These are phyloP conservation scores for Hymenoscyphus salicellus DNA, from an alignment of 2,329 filamentous ascomycete species.

Conservation along the genomic window DNA sequence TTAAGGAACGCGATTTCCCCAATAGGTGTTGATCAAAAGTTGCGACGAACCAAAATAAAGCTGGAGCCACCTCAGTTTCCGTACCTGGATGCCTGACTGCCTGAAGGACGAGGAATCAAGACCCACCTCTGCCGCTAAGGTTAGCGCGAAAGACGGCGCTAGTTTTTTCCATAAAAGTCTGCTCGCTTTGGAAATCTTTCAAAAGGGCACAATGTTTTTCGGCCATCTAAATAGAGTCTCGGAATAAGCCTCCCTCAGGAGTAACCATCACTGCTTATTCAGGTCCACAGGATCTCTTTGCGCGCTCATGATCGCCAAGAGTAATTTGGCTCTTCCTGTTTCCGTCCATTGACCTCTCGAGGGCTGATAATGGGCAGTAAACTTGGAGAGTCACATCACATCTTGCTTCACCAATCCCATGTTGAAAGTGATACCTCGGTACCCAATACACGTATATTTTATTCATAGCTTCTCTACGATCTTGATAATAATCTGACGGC, in stretches of 20 bases:
- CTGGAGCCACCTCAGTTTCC: not conserved
- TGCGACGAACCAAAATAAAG: constrained; percentile 1
- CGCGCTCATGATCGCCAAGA: constrained; percentile 99
- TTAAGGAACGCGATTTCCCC: not conserved
- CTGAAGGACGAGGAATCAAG: not conserved
- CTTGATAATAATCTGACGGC: not conserved
- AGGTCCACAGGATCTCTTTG: constrained; percentile 77
- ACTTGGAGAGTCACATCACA: constrained; percentile 46
- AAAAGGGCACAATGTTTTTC: constrained; percentile 15
- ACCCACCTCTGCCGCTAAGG: too few relatives aligned
- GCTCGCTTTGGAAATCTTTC: not conserved
- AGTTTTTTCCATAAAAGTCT: not conserved
- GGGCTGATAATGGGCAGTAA: constrained; percentile 53
- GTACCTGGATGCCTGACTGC: not conserved
- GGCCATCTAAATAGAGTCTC: constrained; percentile 99
- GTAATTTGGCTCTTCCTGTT: constrained; percentile 68
- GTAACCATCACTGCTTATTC: constrained; percentile 79
- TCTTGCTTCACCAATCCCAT: not conserved
- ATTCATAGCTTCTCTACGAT: not conserved
- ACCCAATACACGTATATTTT: not conserved
- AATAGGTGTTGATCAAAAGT: not conserved
- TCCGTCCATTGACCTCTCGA: constrained; percentile 60
- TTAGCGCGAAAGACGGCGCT: constrained; percentile 6
- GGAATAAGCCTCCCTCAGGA: constrained; percentile 64
- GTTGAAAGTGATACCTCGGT: not conserved